Percentiles rank a stretch among this genome's conserved stretches.
These are phyloP conservation scores for Tilletia setariae DNA, from an alignment of 1,284 basidiomycete species.

Conservation along the genomic window DNA sequence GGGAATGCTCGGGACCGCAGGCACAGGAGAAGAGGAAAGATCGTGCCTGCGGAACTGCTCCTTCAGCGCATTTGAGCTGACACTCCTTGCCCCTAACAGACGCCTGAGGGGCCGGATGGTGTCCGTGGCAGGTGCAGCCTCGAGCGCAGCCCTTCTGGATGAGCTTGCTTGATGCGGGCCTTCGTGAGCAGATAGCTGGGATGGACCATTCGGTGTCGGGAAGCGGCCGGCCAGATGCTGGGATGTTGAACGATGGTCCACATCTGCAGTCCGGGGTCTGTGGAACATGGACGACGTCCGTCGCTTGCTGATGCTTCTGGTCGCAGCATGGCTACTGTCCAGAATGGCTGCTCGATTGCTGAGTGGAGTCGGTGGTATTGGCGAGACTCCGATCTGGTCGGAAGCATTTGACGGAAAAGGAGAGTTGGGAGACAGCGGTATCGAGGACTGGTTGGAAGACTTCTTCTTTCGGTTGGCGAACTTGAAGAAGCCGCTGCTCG, in stretches of 20 bases:
- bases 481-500: too few relatives aligned
- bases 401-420: too few relatives aligned
- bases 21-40: neutral
- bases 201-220: too few relatives aligned
- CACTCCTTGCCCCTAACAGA: neutral
- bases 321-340: too few relatives aligned
- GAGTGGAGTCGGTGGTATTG: too few relatives aligned
- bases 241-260: neutral
- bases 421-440: too few relatives aligned
- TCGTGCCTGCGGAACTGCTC: neutral
- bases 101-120: neutral
- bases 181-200: neutral
- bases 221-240: too few relatives aligned
- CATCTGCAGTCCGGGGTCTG: neutral
- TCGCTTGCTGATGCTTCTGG: neutral
- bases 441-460: too few relatives aligned
- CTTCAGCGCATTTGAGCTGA: slow-evolving; percentile 1
- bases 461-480: too few relatives aligned
- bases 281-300: neutral
- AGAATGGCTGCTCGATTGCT: neutral
- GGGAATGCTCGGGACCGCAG: neutral
- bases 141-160: neutral
- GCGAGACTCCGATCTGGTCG: too few relatives aligned
- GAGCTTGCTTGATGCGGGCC: neutral
- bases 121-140: neutral